Base-by-base conservation (phyloP, 2,329 filamentous ascomycete genomes). In the Aureobasidium sp. region DNA sequence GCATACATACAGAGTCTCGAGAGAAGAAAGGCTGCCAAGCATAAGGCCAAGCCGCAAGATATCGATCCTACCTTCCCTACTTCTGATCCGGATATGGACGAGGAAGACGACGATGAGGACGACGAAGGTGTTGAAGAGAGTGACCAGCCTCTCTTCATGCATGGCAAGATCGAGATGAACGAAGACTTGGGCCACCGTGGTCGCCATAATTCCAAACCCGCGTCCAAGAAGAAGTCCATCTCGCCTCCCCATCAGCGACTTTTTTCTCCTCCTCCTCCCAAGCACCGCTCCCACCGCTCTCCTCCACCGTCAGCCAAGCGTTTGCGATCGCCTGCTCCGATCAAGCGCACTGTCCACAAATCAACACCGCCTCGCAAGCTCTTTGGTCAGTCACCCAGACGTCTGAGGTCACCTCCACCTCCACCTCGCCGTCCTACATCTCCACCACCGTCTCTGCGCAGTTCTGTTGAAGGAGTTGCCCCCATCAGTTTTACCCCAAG, bases 1-100 rank as follows among this genome's bases (percentile, higher is more conserved):
- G 93, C 91, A 0, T 99, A 97, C 73, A 82, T 96, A 61, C 89
- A 90, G 2, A 91, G 89, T 68, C 82, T 95, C 62, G 89, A 92
- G 69, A 86, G 90, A 61, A 87, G 89, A 67, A 88, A 91, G 68
- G 87, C 87, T 50, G 86, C 88, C 67, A 96, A 92, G 76, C 88
- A 92, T 64, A 86, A 88, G 65, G 73, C 85, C 33, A 90, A 93
- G 33, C 93, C 94, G n/a, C 94, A 97, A 71, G 94, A 97, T 68
- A 96, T 97, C 64, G 94, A 99, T 70, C 94, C 94, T 0, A 97
- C 92, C 70, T 99, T 99, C 73, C 94, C 94, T 0, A 92, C 91
- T 0, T 96, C 92, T 0, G 94, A 97, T 68, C 89, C 88, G 0
- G 94, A 99, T 67, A 86, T 81, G 67, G 87, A 93, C 31, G 89